phyloP scores from a whole-genome alignment of 2,329 filamentous ascomycete species.

The Pseudogymnoascus pannorum region DNA sequence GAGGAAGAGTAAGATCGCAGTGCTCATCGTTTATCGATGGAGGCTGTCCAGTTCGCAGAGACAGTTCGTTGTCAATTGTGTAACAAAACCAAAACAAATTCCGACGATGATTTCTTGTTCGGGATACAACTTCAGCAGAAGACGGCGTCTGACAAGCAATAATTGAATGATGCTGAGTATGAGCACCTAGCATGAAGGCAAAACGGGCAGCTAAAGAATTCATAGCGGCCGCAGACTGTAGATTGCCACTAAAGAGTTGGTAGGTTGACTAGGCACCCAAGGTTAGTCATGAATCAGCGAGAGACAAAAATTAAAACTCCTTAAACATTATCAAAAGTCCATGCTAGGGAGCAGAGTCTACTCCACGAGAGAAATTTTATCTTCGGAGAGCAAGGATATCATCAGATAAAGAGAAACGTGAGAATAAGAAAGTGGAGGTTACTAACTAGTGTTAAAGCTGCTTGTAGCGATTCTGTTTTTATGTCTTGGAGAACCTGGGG shows the following conservation, averaged over 20 bases:
- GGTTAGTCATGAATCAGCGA: not conserved
- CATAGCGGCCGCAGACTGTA: not conserved
- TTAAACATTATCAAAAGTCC: not conserved
- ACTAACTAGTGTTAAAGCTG: slow-evolving; percentile 42
- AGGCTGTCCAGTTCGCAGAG: slow-evolving; percentile 45
- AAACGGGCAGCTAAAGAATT: not conserved
- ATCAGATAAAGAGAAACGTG: not conserved
- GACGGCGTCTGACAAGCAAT: not conserved
- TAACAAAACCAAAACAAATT: slow-evolving; percentile 50
- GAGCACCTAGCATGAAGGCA: not conserved
- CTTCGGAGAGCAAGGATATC: not conserved
- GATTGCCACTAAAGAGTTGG: not conserved
- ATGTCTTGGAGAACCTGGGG: slow-evolving; percentile 37
- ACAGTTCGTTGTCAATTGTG: slow-evolving; percentile 47
- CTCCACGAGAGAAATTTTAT: not conserved
- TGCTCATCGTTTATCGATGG: slow-evolving; percentile 43
- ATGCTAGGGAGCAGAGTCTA: not conserved
- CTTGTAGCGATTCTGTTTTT: slow-evolving; percentile 38
- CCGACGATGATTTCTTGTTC: slow-evolving; percentile 26
- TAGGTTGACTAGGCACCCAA: not conserved
- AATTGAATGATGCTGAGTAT: not conserved
- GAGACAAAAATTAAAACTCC: not conserved
- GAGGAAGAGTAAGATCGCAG: slow-evolving; percentile 45
- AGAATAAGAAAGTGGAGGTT: not conserved
- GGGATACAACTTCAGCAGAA: not conserved